A percentile compares a stretch with the other conserved stretches of the same genome.
Conservation (phyloP, 2,329 filamentous ascomycete genomes). For the Ascosphaera apis region DNA sequence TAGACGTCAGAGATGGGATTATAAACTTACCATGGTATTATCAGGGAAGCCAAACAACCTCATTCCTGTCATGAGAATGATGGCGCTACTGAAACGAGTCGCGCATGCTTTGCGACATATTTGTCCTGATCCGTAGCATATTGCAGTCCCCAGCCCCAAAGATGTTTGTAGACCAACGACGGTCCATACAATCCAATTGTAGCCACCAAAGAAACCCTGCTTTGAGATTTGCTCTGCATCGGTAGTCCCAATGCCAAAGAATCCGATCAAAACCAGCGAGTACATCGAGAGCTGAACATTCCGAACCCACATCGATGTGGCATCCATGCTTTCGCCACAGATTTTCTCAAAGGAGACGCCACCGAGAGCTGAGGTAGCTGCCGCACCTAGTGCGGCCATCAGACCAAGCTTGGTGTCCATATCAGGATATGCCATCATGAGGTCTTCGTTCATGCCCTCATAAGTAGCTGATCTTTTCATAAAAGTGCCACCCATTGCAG, state of each 20-base stretch:
- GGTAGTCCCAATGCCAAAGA: conserved; percentile 66
- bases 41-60: not conserved
- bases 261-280: conserved; percentile 68
- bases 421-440: conserved; percentile 26
- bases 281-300: conserved; percentile 92
- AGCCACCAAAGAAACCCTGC: conserved; percentile 82
- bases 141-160: not conserved
- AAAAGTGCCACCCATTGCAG: conserved; percentile 21
- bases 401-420: conserved; percentile 67
- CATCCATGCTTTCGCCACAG: conserved; percentile 56
- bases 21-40: not conserved
- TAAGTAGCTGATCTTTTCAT: conserved; percentile 64
- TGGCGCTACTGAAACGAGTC: not conserved
- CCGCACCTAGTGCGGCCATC: conserved; percentile 53
- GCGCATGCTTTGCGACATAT: not conserved
- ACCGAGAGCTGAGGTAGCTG: conserved; percentile 59
- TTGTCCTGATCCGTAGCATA: not conserved
- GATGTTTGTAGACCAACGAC: conserved; percentile 58
- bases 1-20: no score
- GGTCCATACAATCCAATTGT: conserved; percentile 77
- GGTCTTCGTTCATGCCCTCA: conserved; percentile 54
- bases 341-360: conserved; percentile 55
- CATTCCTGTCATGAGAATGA: not conserved
- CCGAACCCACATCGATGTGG: conserved; percentile 70
- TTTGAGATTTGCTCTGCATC: conserved; percentile 66